Conservation (phyloP, 129 eudicot species). For the Escallonia rubra region DNA sequence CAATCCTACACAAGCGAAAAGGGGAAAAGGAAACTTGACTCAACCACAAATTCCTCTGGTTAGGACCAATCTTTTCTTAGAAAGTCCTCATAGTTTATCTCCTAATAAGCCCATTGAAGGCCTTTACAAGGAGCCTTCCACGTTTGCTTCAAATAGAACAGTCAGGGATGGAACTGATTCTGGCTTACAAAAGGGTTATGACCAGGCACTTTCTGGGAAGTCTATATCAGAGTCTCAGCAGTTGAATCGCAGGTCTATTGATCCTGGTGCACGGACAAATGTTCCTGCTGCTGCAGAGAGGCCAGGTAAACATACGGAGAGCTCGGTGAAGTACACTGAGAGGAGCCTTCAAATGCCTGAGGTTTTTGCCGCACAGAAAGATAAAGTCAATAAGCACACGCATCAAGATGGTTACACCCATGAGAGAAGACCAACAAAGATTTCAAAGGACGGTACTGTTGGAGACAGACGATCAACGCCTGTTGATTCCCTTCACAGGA, state of each 20-base stretch:
- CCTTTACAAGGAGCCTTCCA: constrained; percentile 19
- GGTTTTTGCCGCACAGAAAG: constrained; percentile 19
- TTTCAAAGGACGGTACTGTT: constrained; percentile 28
- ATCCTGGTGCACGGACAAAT: constrained; percentile 32
- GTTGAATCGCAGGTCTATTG: constrained; percentile 40
- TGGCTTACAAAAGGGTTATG: constrained; percentile 27
- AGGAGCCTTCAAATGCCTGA: constrained; percentile 33
- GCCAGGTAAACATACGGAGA: constrained; percentile 28
- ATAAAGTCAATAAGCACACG: constrained; percentile 20
- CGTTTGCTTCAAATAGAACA: constrained; percentile 19
- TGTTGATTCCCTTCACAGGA: constrained; percentile 35
- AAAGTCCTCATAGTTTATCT: constrained; percentile 30
- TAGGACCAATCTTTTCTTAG: constrained; percentile 24
- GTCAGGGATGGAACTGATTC: constrained; percentile 39
- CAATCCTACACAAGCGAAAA: constrained; percentile 38
- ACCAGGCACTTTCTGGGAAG: constrained; percentile 29
- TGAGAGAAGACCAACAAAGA: constrained; percentile 45
- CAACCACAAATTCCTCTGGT: constrained; percentile 31
- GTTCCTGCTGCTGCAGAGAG: constrained; percentile 35
- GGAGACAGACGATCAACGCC: constrained; percentile 32
- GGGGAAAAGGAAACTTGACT: constrained; percentile 37
- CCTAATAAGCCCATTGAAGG: constrained; percentile 42
- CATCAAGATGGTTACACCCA: constrained; percentile 33
- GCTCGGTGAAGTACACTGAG: constrained; percentile 29
- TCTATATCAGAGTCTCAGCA: constrained; percentile 43